Conservation (phyloP, 2,329 filamentous ascomycete species). For the Taxawa tesnikishii region DNA sequence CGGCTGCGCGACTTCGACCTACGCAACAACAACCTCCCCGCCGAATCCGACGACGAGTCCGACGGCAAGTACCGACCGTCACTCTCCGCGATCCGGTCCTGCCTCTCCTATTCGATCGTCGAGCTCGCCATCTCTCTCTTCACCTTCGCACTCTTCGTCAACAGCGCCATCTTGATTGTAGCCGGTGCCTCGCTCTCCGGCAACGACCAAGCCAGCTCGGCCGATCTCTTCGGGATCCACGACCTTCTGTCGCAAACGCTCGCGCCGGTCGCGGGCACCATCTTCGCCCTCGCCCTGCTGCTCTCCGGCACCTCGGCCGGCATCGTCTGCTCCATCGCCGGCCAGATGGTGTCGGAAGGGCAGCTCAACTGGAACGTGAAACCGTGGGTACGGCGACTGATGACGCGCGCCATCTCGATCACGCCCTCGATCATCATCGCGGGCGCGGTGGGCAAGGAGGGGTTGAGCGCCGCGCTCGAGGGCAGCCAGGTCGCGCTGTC, state of each 20-base stretch:
- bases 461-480: slow-evolving; percentile 59
- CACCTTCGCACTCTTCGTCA: slow-evolving; percentile 30
- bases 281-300: slow-evolving; percentile 74
- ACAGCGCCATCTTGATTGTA: slow-evolving; percentile 29
- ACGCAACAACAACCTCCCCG: slow-evolving; percentile 21
- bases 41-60: slow-evolving; percentile 16
- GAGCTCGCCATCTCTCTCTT: slow-evolving; percentile 27
- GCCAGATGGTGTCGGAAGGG: slow-evolving; percentile 80
- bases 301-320: slow-evolving; percentile 72
- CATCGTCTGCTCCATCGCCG: slow-evolving; percentile 79
- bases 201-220: slow-evolving; percentile 44
- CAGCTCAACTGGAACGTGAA: slow-evolving; percentile 61
- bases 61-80: slow-evolving; percentile 24
- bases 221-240: slow-evolving; percentile 78
- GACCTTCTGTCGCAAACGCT: slow-evolving; percentile 55
- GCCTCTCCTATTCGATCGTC: slow-evolving; percentile 26
- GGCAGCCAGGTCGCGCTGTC: slow-evolving; percentile 68
- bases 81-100: slow-evolving; percentile 24
- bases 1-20: slow-evolving; percentile 52
- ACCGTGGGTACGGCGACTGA: slow-evolving; percentile 67
- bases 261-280: slow-evolving; percentile 61
- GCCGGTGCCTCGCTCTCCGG: slow-evolving; percentile 65
- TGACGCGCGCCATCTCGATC: slow-evolving; percentile 71
- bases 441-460: slow-evolving; percentile 58
- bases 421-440: slow-evolving; percentile 75